Evolutionary conservation across 805 yeast genomes (phyloP), one percentile per base, ranked within the genome.

Genomic region (Cyberlindnera euphorbiiphila): DNA sequence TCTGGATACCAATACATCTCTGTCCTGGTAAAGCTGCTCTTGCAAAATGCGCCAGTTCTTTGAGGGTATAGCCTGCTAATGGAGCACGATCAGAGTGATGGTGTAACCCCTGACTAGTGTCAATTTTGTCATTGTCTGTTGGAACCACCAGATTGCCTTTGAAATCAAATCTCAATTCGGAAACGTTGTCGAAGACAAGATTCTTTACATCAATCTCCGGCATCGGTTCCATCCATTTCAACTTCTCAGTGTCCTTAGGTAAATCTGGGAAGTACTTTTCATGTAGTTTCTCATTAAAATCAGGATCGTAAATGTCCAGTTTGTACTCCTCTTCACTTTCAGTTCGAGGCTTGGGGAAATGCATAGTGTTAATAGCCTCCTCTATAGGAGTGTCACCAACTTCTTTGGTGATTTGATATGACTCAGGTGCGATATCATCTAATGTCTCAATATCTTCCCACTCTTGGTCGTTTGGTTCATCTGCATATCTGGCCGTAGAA

Each of bases 21-120:
- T 93, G 99, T 0, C 94, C 79, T 1, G 94, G 77, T 38, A 82
- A 76, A 2, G 82, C 75, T 2, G 96, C 85, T 46, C 96, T 69
- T 5, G 88, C 65, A 32, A 86, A 69, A 49, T 83, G 93, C 1
- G 83, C 81, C 35, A 93, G 67, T 56, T 93, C 99, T 0, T 76
- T 68, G 17, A 93, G 57, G 0, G 97, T 89, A 59, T 93, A 93
- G 0, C 99, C 99, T 0, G 98, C 95, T 36, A 89, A 67, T 30
- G 80, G 78, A 0, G 98, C 96, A 32, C 82, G 78, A 9, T 82
- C 86, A 0, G 96, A 73, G 60, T 93, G 99, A 57, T 93, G 98
- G 53, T 87, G 96, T 18, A 93, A 70, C 0, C 96, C 98, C 26
- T 72, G 56, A 26, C 69, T 65, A 0, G 81, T 69, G 3, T 83